Evolutionary conservation across 1,284 basidiomycete genomes (phyloP).

Genomic region (Puccinia polysora): DNA sequence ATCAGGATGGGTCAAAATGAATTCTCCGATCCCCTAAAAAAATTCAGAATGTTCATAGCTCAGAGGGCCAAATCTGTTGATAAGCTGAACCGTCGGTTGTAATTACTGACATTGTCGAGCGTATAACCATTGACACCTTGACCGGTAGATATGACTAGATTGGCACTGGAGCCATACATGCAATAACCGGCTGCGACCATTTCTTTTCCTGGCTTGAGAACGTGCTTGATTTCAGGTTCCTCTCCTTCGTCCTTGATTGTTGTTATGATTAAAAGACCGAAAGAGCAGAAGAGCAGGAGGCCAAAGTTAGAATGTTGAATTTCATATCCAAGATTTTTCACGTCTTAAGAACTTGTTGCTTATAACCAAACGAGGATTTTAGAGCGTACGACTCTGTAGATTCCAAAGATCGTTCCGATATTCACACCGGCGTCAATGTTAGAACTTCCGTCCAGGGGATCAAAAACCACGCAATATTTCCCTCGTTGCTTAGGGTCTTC

Average conservation of each 20-base stretch:
- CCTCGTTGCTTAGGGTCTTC: conserved; percentile 57
- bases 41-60: no score
- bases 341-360: no score
- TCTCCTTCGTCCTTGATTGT: conserved; percentile 76
- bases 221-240: conserved; percentile 73
- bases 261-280: no score
- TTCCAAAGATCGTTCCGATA: conserved; percentile 98
- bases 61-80: background rate
- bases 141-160: conserved; percentile 91
- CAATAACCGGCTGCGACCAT: conserved; percentile 89
- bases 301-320: no score
- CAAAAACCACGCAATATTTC: conserved; percentile 88
- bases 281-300: no score
- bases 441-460: conserved; percentile 93
- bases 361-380: no score
- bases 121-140: conserved; percentile 98
- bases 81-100: background rate
- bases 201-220: conserved; percentile 85
- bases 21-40: conserved; percentile 76
- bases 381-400: conserved; percentile 73
- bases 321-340: no score
- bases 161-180: conserved; percentile 94
- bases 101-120: conserved; percentile 66
- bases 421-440: conserved; percentile 99
- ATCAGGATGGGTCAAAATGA: conserved; percentile 96